These are phyloP conservation scores for Aspergillus neotritici DNA, from an alignment of 2,329 filamentous ascomycete genomes.

Conservation along the genomic window DNA sequence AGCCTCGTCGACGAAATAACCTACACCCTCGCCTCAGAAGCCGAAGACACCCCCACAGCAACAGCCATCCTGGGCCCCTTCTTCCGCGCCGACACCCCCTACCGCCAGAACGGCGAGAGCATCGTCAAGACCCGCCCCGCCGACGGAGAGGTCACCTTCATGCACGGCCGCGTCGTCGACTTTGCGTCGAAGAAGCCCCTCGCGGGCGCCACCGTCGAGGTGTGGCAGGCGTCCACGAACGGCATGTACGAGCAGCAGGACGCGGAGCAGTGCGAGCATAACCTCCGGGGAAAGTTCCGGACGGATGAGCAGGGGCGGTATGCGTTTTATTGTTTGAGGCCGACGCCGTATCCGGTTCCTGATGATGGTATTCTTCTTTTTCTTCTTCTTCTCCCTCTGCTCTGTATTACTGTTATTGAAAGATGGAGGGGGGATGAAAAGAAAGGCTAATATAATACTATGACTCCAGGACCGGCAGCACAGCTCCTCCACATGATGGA, in stretches of 20 bases:
- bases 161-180: constrained; percentile 59
- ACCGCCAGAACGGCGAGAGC: constrained; percentile 61
- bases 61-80: constrained; percentile 81
- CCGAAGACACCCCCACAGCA: constrained; percentile 56
- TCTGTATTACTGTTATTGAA: neutral
- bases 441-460: constrained; percentile 1
- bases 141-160: constrained; percentile 53
- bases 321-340: constrained; percentile 55
- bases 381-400: neutral
- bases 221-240: constrained; percentile 77
- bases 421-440: neutral
- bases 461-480: constrained; percentile 48
- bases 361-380: constrained; percentile 39
- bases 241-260: constrained; percentile 70
- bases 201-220: constrained; percentile 61
- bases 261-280: constrained; percentile 62
- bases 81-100: constrained; percentile 68
- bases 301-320: constrained; percentile 63
- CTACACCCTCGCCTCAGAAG: constrained; percentile 55
- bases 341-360: constrained; percentile 54
- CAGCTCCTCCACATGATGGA: constrained; percentile 55
- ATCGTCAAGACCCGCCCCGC: constrained; percentile 52
- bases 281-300: constrained; percentile 66
- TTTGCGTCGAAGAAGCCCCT: constrained; percentile 60
- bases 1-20: constrained; percentile 75